Evolutionary conservation across 2,329 filamentous ascomycete genomes (phyloP).

Genomic region (Fusarium zealandicum): DNA sequence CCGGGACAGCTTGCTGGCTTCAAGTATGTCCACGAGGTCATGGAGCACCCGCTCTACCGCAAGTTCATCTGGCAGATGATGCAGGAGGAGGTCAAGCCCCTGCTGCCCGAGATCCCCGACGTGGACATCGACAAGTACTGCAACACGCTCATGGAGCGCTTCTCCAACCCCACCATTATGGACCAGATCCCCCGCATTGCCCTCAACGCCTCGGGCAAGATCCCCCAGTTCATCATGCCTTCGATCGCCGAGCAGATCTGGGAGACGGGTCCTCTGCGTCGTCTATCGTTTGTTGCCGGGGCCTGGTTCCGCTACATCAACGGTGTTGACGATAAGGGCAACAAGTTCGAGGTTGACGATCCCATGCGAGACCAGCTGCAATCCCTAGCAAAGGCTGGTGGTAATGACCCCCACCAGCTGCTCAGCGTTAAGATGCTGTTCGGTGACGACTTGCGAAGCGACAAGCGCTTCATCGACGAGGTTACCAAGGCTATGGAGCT

Average conservation of each 20-base stretch:
- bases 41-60: constrained; percentile 56
- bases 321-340: constrained; percentile 58
- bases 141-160: constrained; percentile 60
- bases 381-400: constrained; percentile 53
- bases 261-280: constrained; percentile 53
- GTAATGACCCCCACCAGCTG: constrained; percentile 50
- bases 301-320: constrained; percentile 61
- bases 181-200: constrained; percentile 61
- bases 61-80: constrained; percentile 62
- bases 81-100: constrained; percentile 61
- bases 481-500: constrained; percentile 56
- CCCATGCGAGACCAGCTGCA: constrained; percentile 58
- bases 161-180: constrained; percentile 64
- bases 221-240: constrained; percentile 60
- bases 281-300: constrained; percentile 56
- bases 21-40: constrained; percentile 62
- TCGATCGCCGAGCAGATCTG: constrained; percentile 57
- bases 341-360: constrained; percentile 53
- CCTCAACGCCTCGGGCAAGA: constrained; percentile 61
- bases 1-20: constrained; percentile 60
- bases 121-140: constrained; percentile 61
- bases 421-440: constrained; percentile 57
- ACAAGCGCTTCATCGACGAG: constrained; percentile 56
- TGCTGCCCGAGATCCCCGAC: constrained; percentile 57
- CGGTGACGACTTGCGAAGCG: constrained; percentile 58